Base-by-base conservation (phyloP, 2,329 filamentous ascomycete genomes). In the Sporothrix sp. region DNA sequence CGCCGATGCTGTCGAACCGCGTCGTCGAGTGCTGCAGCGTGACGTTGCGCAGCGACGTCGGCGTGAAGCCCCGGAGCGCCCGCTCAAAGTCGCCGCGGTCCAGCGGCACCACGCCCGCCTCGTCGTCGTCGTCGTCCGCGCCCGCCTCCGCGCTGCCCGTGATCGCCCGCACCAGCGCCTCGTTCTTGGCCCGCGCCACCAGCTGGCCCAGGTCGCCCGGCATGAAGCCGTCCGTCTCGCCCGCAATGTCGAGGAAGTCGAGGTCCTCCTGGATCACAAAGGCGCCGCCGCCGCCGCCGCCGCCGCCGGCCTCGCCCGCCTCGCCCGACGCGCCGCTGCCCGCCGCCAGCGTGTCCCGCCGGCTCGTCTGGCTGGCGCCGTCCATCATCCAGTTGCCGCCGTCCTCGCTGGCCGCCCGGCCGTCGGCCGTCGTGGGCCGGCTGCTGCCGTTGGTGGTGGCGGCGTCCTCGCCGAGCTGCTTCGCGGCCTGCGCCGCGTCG, bases 171-270 rank as follows among this genome's bases (percentile, higher is more conserved):
- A 97, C 95, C 14, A 98, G 77, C 23, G 91, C 87, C 68, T 97
- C 93, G 59, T 91, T 95, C 49, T 90, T 81, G 33, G 93, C 91
- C 52, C 93, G 79, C 10, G 87, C 84, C 16, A 95, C 85, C 10
- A 98, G 78, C 2, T 96, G 75, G 14, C 85, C 82, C 33, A 98
- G 74, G 65, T 98, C 93, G 3, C 90, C 93, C 1, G 93, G 91
- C 90, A 97, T 96, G 63, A 97, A 98, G 1, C 93, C 93, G 62
- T 98, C 93, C 0, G 91, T 97, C 58, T 91, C 84, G 1, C 93
- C 90, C 16, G 94, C 89, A 51, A 98, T 76, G 56, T 97, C 91
- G 8, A 97, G 78, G 52, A 97, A 87, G 64, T 98, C 93, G 9
- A 98, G 78, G 44, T 85, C 78, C 0, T 79, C 70, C 52, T 89